Conservation (phyloP, 2,329 filamentous ascomycete genomes). For the Boeremia lycopersici region DNA sequence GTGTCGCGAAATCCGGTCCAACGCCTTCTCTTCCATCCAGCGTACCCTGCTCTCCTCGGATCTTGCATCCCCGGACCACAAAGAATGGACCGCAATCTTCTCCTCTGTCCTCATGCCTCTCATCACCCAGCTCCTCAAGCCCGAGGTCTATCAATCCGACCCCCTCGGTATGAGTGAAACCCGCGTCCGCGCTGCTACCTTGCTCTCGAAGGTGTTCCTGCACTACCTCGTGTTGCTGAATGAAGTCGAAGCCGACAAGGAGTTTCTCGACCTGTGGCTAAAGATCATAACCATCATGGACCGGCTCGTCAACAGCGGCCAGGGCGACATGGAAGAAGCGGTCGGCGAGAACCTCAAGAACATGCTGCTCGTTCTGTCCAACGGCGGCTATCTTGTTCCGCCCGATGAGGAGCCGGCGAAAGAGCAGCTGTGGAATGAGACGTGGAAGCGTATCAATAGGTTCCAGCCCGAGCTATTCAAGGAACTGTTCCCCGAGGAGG, state of each 20-base stretch:
- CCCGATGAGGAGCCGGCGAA: conserved; percentile 61
- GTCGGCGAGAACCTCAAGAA: conserved; percentile 96
- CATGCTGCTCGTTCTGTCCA: conserved; percentile 92
- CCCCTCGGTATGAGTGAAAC: conserved; percentile 95
- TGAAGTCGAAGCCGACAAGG: conserved; percentile 84
- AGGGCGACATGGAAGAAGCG: conserved; percentile 93
- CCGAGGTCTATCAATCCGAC: conserved; percentile 91
- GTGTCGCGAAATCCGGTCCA: conserved; percentile 87
- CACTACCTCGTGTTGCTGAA: conserved; percentile 87
- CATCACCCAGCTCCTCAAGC: conserved; percentile 84
- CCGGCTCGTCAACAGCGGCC: conserved; percentile 91
- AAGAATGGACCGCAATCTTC: conserved; percentile 96
- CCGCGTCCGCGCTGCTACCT: conserved; percentile 84
- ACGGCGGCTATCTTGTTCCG: conserved; percentile 80
- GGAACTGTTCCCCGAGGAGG: conserved; percentile 63
- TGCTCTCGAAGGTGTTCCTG: conserved; percentile 93
- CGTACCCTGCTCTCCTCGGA: conserved; percentile 83
- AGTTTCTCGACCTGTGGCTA: conserved; percentile 90
- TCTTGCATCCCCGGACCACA: conserved; percentile 79
- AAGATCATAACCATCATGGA: conserved; percentile 95
- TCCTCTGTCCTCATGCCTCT: conserved; percentile 91
- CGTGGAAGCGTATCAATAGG: conserved; percentile 63
- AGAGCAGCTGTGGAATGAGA: conserved; percentile 65
- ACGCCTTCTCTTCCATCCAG: conserved; percentile 85
- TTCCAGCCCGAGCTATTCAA: conserved; percentile 65